These are phyloP conservation scores for Bimuria novae-zelandiae DNA, from an alignment of 2,329 filamentous ascomycete species.

Conservation along the genomic window DNA sequence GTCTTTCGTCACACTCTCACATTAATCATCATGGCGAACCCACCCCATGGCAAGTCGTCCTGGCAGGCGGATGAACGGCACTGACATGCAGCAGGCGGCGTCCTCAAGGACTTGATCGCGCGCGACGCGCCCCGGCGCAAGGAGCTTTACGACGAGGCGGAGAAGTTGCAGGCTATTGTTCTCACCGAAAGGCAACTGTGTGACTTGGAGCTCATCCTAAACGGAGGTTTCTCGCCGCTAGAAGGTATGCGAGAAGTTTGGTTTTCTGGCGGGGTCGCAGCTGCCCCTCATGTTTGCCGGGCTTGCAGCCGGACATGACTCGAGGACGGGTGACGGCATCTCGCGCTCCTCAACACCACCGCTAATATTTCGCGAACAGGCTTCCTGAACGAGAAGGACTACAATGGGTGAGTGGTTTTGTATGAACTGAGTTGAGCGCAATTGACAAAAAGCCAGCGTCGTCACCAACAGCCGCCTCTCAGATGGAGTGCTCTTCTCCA, in stretches of 20 bases:
- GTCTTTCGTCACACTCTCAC: conserved; percentile 3
- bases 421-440: too few relatives aligned
- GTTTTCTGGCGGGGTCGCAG: conserved; percentile 10
- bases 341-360: neutral
- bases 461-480: conserved; percentile 85
- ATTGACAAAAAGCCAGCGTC: conserved; percentile 63
- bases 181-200: conserved; percentile 95
- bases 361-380: conserved; percentile 57
- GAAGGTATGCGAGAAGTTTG: conserved; percentile 69
- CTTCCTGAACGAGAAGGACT: conserved; percentile 97
- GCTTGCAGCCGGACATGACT: conserved; percentile 22
- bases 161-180: conserved; percentile 80
- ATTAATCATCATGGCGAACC: conserved; percentile 52
- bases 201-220: conserved; percentile 96
- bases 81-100: conserved; percentile 64
- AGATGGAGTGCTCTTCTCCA: conserved; percentile 89
- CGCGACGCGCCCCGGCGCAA: conserved; percentile 84
- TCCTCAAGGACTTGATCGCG: conserved; percentile 96
- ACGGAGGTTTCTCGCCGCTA: conserved; percentile 94
- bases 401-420: conserved; percentile 73
- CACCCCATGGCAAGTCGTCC: conserved; percentile 53
- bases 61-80: conserved; percentile 16
- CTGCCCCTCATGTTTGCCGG: conserved; percentile 35
- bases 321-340: conserved; percentile 2
- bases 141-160: conserved; percentile 81